Percentiles rank a stretch among this genome's conserved stretches.
Conservation (phyloP, 2,329 filamentous ascomycete species). For the Myriosclerotinia curreyana region DNA sequence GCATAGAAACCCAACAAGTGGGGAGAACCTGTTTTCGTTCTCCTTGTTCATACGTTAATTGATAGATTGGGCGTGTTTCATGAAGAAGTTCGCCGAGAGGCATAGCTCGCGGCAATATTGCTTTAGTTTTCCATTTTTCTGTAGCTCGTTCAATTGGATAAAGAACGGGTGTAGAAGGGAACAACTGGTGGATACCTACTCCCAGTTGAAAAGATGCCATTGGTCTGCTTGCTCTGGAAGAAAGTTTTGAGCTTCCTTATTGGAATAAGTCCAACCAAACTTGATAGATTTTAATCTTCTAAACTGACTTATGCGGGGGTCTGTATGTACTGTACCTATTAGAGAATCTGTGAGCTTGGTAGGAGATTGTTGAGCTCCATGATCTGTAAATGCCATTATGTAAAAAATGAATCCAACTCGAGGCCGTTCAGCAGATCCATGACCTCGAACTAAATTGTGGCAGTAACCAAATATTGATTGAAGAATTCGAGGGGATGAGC, state of each 20-base stretch:
- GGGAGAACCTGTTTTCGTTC: slow-evolving; percentile 7
- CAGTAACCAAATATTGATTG: not conserved
- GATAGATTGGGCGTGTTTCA: slow-evolving; percentile 16
- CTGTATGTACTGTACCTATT: slow-evolving; percentile 11
- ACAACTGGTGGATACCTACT: slow-evolving; percentile 10
- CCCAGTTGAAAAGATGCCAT: slow-evolving; percentile 5
- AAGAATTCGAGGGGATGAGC: not conserved
- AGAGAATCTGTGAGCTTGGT: slow-evolving; percentile 6
- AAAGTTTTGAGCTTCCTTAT: slow-evolving; percentile 18
- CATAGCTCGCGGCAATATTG: slow-evolving; percentile 14
- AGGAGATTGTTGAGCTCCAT: slow-evolving; percentile 11
- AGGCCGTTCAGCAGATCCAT: not conserved
- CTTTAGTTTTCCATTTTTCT: slow-evolving; percentile 11
- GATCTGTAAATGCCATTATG: slow-evolving; percentile 9
- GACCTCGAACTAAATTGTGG: slow-evolving; percentile 1
- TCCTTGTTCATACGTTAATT: slow-evolving; percentile 14
- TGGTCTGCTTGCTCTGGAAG: slow-evolving; percentile 12
- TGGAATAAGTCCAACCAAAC: slow-evolving; percentile 12
- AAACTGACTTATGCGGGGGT: slow-evolving; percentile 13
- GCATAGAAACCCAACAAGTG: slow-evolving; percentile 15
- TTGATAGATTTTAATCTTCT: slow-evolving; percentile 15
- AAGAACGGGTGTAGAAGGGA: not conserved
- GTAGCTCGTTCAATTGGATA: not conserved
- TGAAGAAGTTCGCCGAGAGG: slow-evolving; percentile 3
- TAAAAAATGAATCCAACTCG: slow-evolving; percentile 13